These are phyloP conservation scores for Penicillium psychrosexuale DNA, from an alignment of 2,329 filamentous ascomycete species.

Conservation along the genomic window DNA sequence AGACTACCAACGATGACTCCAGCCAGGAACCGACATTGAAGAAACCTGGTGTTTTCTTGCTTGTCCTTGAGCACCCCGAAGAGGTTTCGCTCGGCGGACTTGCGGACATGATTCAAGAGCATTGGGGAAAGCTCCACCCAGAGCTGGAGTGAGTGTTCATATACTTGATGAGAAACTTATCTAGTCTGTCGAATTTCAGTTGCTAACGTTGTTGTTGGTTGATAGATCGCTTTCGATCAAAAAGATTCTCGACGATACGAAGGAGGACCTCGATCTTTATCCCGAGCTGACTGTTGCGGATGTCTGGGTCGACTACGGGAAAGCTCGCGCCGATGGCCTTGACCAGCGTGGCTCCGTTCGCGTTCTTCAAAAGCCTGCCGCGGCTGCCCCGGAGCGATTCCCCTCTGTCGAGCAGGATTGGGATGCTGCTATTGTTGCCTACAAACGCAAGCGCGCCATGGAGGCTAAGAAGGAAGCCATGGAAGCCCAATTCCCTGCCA, in stretches of 20 bases:
- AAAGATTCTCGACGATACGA: slow-evolving; percentile 37
- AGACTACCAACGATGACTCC: slow-evolving; percentile 13
- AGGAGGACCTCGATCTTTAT: slow-evolving; percentile 33
- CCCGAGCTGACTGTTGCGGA: slow-evolving; percentile 36
- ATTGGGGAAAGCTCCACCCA: slow-evolving; percentile 36
- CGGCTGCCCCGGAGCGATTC: slow-evolving; percentile 27
- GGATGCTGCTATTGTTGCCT: slow-evolving; percentile 22
- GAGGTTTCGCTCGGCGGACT: slow-evolving; percentile 30
- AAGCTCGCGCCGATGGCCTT: slow-evolving; percentile 31
- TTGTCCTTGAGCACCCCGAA: slow-evolving; percentile 33
- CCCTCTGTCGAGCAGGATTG: slow-evolving; percentile 39
- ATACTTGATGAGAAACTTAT: neutral
- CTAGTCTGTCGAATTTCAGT: neutral
- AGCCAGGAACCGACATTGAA: slow-evolving; percentile 15
- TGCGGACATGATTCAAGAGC: slow-evolving; percentile 31
- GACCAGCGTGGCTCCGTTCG: slow-evolving; percentile 37
- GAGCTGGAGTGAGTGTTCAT: slow-evolving; percentile 29
- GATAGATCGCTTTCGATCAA: slow-evolving; percentile 37
- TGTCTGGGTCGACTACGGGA: slow-evolving; percentile 39
- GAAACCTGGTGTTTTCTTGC: slow-evolving; percentile 28
- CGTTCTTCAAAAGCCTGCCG: slow-evolving; percentile 33
- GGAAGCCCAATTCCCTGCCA: slow-evolving; percentile 6
- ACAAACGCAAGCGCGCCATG: slow-evolving; percentile 17
- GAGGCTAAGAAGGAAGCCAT: slow-evolving; percentile 14
- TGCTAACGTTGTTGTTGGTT: neutral